Evolutionary conservation across 2,329 filamentous ascomycete species (phyloP), one percentile per base, ranked within the genome.

Genomic region (Fusarium sp.): DNA sequence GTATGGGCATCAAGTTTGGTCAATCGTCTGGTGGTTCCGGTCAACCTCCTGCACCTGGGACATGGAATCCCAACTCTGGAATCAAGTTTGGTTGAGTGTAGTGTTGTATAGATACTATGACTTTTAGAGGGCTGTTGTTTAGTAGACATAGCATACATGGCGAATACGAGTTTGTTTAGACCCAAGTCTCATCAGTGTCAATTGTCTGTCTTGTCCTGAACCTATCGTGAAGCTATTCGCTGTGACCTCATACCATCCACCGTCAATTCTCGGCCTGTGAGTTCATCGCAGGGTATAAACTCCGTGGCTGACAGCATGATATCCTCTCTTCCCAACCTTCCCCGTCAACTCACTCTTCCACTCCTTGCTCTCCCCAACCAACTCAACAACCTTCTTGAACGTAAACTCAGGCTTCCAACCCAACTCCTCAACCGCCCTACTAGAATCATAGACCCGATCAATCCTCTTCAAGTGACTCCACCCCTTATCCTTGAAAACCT

Each of bases 1-100:
- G 92, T 5, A 91, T 94, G 86, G 93, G 92, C 0, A 96, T 97
- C 77, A 91, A 91, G 64, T 97, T 97, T 81, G 89, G 89, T 2
- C 87, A 84, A 7, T 72, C 83, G 21, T 71, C 60, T n/a, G 60
- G 76, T 23, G 44, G 76, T 43, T 78, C 76, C 35, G 79, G 75
- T 23, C 75, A 77, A 62, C 71, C 71, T 65, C 73, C 72, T 42
- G 58, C 76, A 6, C 78, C 78, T 4, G 85, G 86, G 40, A 87
- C 85, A 2, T 92, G 90, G 90, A 89, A 91, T 73, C 88, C 89
- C 3, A 86, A 80, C 47, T 83, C 85, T 43, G 89, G 89, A 6
- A 87, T 92, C 72, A 85, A 87, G 60, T 91, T 91, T 81, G 85
- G 85, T 1, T 87, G 50, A 75, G 42, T 60, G 54, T 7, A 37